Percentiles rank a stretch among this genome's conserved stretches.
Conservation (phyloP, 2,329 filamentous ascomycete genomes). For the Zymoseptoria ardabiliae region DNA sequence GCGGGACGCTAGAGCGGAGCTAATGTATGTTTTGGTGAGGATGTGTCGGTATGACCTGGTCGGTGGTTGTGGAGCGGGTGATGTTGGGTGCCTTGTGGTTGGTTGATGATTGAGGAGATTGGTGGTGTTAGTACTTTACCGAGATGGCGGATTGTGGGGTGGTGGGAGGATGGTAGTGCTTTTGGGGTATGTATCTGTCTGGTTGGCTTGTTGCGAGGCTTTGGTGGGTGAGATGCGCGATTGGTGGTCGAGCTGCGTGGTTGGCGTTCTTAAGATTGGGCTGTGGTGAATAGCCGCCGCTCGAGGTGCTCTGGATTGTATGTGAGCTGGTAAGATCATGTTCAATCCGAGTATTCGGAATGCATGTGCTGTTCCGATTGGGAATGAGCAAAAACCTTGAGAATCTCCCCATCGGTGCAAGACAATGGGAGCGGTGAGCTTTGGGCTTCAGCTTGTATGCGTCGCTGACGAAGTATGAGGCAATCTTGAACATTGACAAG, state of each 20-base stretch:
- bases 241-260: not conserved
- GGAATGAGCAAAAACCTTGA: not conserved
- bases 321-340: not conserved
- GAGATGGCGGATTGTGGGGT: not conserved
- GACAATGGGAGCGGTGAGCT: not conserved
- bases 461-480: not conserved
- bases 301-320: not conserved
- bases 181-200: not conserved
- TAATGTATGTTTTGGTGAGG: not conserved
- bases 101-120: not conserved
- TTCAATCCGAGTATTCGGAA: not conserved
- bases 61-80: not conserved
- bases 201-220: not conserved
- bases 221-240: too few species aligned
- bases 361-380: not conserved
- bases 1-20: not conserved
- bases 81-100: not conserved
- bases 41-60: not conserved
- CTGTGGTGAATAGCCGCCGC: not conserved
- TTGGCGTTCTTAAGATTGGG: not conserved
- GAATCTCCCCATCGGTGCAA: not conserved
- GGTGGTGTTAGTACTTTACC: not conserved
- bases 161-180: not conserved
- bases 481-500: not conserved
- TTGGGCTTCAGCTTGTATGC: not conserved